phyloP scores from a whole-genome alignment of 2,329 filamentous ascomycete genomes.

The Chrysoporthe cubensis region DNA sequence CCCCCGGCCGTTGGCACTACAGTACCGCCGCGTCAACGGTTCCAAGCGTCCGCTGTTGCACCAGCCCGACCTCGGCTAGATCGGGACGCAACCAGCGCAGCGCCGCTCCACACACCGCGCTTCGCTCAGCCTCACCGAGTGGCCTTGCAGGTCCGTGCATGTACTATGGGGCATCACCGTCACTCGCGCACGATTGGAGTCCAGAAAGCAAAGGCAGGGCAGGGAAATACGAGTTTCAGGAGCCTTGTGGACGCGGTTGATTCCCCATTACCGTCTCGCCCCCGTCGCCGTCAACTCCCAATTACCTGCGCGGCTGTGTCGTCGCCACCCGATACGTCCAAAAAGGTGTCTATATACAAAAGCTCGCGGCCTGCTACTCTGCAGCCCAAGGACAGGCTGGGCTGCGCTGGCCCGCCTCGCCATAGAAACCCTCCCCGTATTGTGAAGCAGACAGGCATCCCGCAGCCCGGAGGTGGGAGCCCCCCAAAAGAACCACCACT shows the following conservation, averaged over 20 bases:
- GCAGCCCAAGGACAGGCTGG: neutral
- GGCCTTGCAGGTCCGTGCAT: neutral
- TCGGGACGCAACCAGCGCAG: too few relatives aligned
- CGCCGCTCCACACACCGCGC: too few relatives aligned
- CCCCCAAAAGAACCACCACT: slow-evolving; percentile 1
- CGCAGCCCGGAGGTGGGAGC: neutral
- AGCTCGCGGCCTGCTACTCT: neutral
- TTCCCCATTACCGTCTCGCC: neutral
- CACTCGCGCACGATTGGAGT: too few relatives aligned
- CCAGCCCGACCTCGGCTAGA: too few relatives aligned
- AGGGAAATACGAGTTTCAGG: neutral
- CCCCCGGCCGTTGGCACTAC: too few relatives aligned
- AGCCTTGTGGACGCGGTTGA: slow-evolving; percentile 1
- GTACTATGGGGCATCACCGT: neutral
- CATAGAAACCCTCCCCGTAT: neutral
- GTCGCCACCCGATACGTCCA: neutral
- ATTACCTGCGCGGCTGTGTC: slow-evolving; percentile 1
- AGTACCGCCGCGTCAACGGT: too few relatives aligned
- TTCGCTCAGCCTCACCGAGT: too few relatives aligned
- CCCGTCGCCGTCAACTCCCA: neutral
- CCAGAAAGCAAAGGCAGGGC: too few relatives aligned
- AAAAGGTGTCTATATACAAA: slow-evolving; percentile 9
- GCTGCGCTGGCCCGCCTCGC: neutral
- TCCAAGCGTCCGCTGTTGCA: too few relatives aligned
- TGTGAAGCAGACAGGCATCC: neutral